Evolutionary conservation across 1,284 basidiomycete genomes (phyloP), one percentile per base, ranked within the genome.

Genomic region (Ceratobasidium papillatum): DNA sequence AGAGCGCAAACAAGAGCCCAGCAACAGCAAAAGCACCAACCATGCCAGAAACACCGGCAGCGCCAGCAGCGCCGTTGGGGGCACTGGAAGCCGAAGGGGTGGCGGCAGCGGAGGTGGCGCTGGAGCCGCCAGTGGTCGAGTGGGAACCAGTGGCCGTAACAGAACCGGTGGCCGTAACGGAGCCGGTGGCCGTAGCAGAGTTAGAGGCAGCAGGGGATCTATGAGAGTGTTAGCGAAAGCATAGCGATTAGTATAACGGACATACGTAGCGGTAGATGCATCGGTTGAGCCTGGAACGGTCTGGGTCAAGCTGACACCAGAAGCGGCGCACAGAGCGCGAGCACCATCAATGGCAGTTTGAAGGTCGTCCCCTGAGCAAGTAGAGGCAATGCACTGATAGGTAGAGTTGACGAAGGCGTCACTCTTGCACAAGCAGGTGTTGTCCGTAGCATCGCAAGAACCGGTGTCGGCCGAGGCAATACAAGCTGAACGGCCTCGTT

Each of bases 381-480:
- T 77, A 0, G 51, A 25, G 72, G 79, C 49, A 77, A 90, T 85
- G 79, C 89, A 90, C 1, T 75, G 7, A 45, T 86, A 86, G 74
- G 85, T 84, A 75, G 81, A 81, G 73, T 77, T 68, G 78, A 90
- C 80, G 80, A 89, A 91, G 7, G 76, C 65, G 12, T 78, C 3
- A 79, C 80, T 82, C 4, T 82, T 82, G 85, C 89, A 90, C 47
- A 90, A 82, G 78, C 89, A 91, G 43, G 75, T 77, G 78, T 85
- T 83, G 79, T 90, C 87, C 17, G 78, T 79, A 2, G 78, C 47
- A 27, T 76, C 27, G 81, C 89, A 90, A 72, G 76, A 78, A 63
- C 82, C 85, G 41, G 81, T 78, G 77, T 84, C 77, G 14, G 64
- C 49, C 22, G 25, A 3, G 2, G 30, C n/a, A 9, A 71, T 71